Base-by-base conservation (phyloP, 805 yeast genomes). In the Saccharomycopsis guyanensis region DNA sequence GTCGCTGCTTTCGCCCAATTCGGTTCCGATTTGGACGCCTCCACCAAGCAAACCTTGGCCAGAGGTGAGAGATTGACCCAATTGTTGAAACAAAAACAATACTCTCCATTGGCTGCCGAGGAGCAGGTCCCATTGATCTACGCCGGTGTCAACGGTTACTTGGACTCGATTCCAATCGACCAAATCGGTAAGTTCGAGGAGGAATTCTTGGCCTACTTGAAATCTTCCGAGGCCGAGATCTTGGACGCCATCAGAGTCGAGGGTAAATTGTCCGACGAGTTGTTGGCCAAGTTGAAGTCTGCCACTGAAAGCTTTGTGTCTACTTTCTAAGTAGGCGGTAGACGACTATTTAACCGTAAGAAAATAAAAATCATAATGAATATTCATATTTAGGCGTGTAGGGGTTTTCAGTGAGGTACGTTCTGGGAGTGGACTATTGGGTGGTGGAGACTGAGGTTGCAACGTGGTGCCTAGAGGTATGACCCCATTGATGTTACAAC, bases 61-160 rank as follows among this genome's bases (percentile, higher is more conserved):
- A 89, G 99, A 85, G 99, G 99, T 88, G 98, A 93, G 84, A 91
- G 99, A 80, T 85, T 93, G 68, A 93, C 98, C 63, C 97, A 89
- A 78, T 78, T 93, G 72, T 82, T 93, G 72, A 89, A 91, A 77
- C 99, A 93, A 80, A 85, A 81, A 72, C 99, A 93, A 80, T 87
- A 81, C 80, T 64, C 83, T 63, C 99, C 99, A 70, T 75, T 91
- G 68, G 83, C 96, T 68, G 95, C 97, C 65, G 97, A 93, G 76
- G 96, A 91, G 76, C 96, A 88, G 78, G 98, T 94, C 56, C 98
- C 98, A 68, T 76, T 88, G 68, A 88, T 93, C 69, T 93, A 71
- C 80, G 98, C 97, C 57, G 99, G 99, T 91, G 98, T 94, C 66
- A 89, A 91, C 82, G 99, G 99, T 81, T 88, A 66, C 89, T 82